Conservation (phyloP, 2,329 filamentous ascomycete species). For the Fusarium globosum region DNA sequence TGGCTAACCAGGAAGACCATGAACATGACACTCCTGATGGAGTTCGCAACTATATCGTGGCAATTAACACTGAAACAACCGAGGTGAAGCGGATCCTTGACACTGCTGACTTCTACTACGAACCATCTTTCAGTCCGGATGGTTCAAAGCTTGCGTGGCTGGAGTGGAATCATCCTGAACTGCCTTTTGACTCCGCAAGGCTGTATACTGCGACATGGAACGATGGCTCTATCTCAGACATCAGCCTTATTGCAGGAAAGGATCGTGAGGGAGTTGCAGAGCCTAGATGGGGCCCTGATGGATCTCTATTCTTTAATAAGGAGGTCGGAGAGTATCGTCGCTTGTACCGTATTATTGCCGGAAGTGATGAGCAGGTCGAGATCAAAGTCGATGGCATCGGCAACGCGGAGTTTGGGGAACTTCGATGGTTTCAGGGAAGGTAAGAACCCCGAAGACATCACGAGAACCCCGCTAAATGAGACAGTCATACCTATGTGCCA, state of each 20-base stretch:
- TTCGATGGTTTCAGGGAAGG: conserved; percentile 48
- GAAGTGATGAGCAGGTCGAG: conserved; percentile 40
- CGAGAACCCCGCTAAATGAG: not conserved
- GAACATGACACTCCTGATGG: conserved; percentile 46
- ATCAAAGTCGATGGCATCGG: conserved; percentile 54
- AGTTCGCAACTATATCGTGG: conserved; percentile 54
- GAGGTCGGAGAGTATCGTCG: conserved; percentile 61
- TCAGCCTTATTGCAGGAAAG: conserved; percentile 55
- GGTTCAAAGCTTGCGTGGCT: conserved; percentile 62
- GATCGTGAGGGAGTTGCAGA: conserved; percentile 58
- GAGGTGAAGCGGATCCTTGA: conserved; percentile 53
- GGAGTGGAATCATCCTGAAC: conserved; percentile 65
- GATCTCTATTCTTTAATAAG: conserved; percentile 59
- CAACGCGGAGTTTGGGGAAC: conserved; percentile 54
- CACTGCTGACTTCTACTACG: conserved; percentile 64
- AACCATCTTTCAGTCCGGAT: conserved; percentile 60
- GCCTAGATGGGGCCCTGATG: conserved; percentile 63
- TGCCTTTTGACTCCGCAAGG: conserved; percentile 62
- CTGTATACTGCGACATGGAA: conserved; percentile 58
- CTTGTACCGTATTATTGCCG: conserved; percentile 54
- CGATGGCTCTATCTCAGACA: conserved; percentile 46
- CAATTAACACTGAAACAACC: conserved; percentile 55
- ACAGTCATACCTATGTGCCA: conserved; percentile 54
- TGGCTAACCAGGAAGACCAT: conserved; percentile 66
- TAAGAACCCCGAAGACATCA: conserved; percentile 16